Evolutionary conservation across 805 yeast species (phyloP).

Genomic region (Kodamaea sagamina): DNA sequence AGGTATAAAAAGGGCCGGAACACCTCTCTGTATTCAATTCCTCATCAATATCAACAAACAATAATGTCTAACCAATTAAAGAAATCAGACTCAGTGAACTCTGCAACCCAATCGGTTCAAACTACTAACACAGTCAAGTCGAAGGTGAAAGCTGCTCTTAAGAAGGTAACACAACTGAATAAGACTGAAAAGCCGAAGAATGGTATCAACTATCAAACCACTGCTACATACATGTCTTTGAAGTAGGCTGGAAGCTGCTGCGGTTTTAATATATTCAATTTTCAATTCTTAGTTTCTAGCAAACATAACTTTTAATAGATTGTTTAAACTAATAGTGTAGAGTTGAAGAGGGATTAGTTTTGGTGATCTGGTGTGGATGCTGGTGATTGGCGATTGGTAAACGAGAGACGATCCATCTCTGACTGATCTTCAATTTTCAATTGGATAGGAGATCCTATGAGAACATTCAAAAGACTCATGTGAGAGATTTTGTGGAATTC

Average conservation of each 20-base stretch:
- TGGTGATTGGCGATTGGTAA: too few species aligned
- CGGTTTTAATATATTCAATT: background rate
- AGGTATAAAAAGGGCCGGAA: too few species aligned
- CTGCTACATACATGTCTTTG: conserved; percentile 1
- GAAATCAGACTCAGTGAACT: conserved; percentile 2
- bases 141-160: conserved; percentile 3
- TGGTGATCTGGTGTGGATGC: too few species aligned
- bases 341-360: too few species aligned
- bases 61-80: conserved; percentile 1
- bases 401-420: too few species aligned
- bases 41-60: background rate
- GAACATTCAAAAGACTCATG: too few species aligned
- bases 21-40: too few species aligned
- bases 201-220: background rate
- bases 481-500: too few species aligned
- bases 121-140: background rate
- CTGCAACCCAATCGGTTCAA: background rate
- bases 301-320: background rate
- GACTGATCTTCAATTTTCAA: too few species aligned
- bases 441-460: too few species aligned
- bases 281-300: background rate
- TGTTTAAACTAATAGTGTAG: background rate
- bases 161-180: background rate
- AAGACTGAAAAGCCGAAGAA: background rate
- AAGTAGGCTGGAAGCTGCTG: background rate